phyloP scores from a whole-genome alignment of 768 basidiomycete genomes.

The Hericium erinaceus region DNA sequence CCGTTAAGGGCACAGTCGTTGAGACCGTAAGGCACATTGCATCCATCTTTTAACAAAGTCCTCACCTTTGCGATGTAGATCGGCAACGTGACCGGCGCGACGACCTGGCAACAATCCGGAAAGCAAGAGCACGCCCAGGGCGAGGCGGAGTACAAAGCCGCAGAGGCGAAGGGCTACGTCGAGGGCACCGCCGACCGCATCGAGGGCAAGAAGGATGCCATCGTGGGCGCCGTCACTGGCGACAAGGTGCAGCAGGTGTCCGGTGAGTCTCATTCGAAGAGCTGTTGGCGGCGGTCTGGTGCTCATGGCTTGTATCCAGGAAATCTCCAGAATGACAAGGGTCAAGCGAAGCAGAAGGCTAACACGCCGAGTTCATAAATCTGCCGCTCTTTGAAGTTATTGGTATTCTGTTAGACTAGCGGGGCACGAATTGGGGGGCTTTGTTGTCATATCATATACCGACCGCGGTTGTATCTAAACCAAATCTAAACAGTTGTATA shows the following conservation, averaged over 20 bases:
- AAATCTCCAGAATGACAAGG: constrained; percentile 39
- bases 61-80: constrained; percentile 13
- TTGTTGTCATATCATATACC: too few relatives aligned
- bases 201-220: constrained; percentile 36
- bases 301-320: constrained; percentile 23
- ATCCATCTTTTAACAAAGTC: background rate
- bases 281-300: background rate
- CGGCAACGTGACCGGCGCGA: constrained; percentile 39
- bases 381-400: too few relatives aligned
- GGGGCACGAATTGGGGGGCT: too few relatives aligned
- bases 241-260: constrained; percentile 35
- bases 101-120: constrained; percentile 38
- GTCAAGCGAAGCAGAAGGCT: constrained; percentile 35
- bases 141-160: constrained; percentile 41
- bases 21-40: constrained; percentile 5
- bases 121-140: constrained; percentile 43
- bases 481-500: too few relatives aligned
- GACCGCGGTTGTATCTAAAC: too few relatives aligned
- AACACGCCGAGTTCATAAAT: constrained; percentile 24
- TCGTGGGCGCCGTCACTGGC: constrained; percentile 44
- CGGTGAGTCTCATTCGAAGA: constrained; percentile 24
- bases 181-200: constrained; percentile 39
- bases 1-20: constrained; percentile 19
- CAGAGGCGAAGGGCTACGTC: constrained; percentile 39
- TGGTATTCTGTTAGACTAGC: too few relatives aligned